These are phyloP conservation scores for Endogone sp. DNA, from an alignment of 192 early-diverging fungal genomes.

Conservation along the genomic window DNA sequence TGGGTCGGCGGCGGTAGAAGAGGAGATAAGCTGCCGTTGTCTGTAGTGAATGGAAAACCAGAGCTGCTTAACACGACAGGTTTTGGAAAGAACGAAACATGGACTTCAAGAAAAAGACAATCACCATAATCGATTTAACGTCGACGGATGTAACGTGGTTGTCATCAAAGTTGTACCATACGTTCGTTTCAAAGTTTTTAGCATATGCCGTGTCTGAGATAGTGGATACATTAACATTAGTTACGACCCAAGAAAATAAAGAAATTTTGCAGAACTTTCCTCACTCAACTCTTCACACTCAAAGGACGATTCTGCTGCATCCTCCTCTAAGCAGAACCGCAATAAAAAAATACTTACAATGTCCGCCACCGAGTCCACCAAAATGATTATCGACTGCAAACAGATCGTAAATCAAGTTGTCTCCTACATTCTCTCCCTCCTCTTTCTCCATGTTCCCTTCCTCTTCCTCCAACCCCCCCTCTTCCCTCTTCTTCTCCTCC, in stretches of 20 bases:
- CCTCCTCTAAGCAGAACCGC: background rate
- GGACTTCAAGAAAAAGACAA: background rate
- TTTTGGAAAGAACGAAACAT: background rate
- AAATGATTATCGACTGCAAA: slow-evolving; percentile 79
- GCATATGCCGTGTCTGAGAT: slow-evolving; percentile 69
- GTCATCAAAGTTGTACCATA: slow-evolving; percentile 86
- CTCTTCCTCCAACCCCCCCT: slow-evolving; percentile 44
- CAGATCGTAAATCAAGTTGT: slow-evolving; percentile 59
- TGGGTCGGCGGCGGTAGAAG: slow-evolving; percentile 51
- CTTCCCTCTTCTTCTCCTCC: too few relatives aligned
- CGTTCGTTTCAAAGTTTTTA: slow-evolving; percentile 52
- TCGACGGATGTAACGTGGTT: slow-evolving; percentile 48
- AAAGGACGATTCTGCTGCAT: too few relatives aligned
- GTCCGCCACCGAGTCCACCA: slow-evolving; percentile 79
- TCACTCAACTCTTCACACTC: too few relatives aligned
- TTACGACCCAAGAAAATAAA: slow-evolving; percentile 3
- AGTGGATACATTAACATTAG: background rate
- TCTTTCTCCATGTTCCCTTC: slow-evolving; percentile 23
- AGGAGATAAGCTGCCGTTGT: slow-evolving; percentile 58
- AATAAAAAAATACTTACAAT: slow-evolving; percentile 40
- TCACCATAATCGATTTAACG: slow-evolving; percentile 24
- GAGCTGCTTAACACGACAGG: background rate
- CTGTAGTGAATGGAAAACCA: slow-evolving; percentile 20
- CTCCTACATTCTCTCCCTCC: slow-evolving; percentile 5
- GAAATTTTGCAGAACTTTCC: background rate